Evolutionary conservation across 805 yeast species (phyloP).

Genomic region (Metschnikowia cubensis): DNA sequence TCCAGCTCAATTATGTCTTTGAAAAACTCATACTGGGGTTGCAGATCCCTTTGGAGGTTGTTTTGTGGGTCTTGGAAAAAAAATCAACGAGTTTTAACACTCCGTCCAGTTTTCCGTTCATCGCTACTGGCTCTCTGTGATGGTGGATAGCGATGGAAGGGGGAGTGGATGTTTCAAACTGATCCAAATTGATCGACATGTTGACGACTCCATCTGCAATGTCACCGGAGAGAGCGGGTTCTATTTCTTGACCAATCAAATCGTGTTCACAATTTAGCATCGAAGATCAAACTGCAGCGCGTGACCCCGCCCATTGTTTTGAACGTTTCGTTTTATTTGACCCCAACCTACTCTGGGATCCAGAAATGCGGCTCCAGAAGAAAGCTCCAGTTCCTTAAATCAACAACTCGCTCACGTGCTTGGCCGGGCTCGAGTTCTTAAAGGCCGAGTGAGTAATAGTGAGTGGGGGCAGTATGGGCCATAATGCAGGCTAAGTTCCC

Average conservation of each 20-base stretch:
- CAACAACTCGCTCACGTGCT: conserved; percentile 69
- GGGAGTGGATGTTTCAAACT: conserved; percentile 52
- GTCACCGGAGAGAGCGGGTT: conserved; percentile 42
- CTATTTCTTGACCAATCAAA: conserved; percentile 73
- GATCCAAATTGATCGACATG: conserved; percentile 68
- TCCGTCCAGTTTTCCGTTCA: conserved; percentile 54
- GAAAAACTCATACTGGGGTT: conserved; percentile 66
- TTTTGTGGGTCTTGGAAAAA: conserved; percentile 80
- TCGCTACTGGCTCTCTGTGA: conserved; percentile 85
- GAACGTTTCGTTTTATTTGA: conserved; percentile 71
- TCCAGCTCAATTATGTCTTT: conserved; percentile 74
- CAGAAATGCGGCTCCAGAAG: conserved; percentile 32
- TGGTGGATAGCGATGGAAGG: conserved; percentile 56
- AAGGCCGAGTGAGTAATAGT: conserved; percentile 51
- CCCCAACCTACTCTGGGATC: conserved; percentile 79
- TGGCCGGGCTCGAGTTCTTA: conserved; percentile 70
- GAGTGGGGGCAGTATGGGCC: too few relatives aligned
- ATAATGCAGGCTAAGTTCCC: too few relatives aligned
- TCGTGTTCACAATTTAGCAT: conserved; percentile 84
- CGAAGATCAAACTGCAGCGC: conserved; percentile 75
- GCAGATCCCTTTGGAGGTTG: conserved; percentile 69
- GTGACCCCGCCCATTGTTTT: conserved; percentile 81
- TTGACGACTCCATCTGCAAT: conserved; percentile 33
- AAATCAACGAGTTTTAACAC: conserved; percentile 57
- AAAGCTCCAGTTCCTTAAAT: too few relatives aligned